A percentile compares a stretch with the other conserved stretches of the same genome.
Conservation (phyloP, 495 filamentous ascomycete species). For the Ramalina peruviana region DNA sequence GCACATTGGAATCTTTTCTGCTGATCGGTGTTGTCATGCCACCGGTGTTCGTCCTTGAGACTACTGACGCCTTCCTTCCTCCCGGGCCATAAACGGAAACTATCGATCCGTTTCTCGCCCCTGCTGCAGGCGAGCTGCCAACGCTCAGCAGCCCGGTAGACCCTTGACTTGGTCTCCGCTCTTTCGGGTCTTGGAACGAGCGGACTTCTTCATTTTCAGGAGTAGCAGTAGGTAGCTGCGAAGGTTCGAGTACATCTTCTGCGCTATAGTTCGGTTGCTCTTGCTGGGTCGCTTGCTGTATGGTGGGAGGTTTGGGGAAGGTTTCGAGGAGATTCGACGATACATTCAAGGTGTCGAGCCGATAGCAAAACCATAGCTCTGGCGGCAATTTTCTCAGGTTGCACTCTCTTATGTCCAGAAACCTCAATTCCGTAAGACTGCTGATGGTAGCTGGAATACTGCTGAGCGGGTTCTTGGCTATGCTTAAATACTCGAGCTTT, state of each 20-base stretch:
- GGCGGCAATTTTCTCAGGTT: slow-evolving; percentile 77
- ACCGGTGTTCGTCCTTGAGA: slow-evolving; percentile 51
- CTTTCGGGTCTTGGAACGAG: slow-evolving; percentile 45
- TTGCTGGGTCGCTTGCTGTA: slow-evolving; percentile 30
- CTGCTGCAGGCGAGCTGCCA: slow-evolving; percentile 51
- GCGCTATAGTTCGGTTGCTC: slow-evolving; percentile 36
- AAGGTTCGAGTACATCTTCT: slow-evolving; percentile 24
- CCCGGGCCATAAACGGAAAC: slow-evolving; percentile 63
- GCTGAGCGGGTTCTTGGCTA: slow-evolving; percentile 76
- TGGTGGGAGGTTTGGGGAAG: slow-evolving; percentile 70
- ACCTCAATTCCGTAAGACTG: slow-evolving; percentile 65
- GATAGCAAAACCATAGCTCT: slow-evolving; percentile 85
- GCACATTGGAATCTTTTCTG: slow-evolving; percentile 81
- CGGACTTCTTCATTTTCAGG: slow-evolving; percentile 67
- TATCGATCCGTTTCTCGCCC: slow-evolving; percentile 64
- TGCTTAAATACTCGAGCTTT: slow-evolving; percentile 80
- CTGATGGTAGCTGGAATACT: slow-evolving; percentile 77
- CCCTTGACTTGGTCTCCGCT: slow-evolving; percentile 70
- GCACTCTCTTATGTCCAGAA: slow-evolving; percentile 80
- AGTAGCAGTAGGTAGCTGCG: slow-evolving; percentile 38
- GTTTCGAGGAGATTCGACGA: slow-evolving; percentile 82
- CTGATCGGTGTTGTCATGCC: slow-evolving; percentile 42
- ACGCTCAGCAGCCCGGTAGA: slow-evolving; percentile 63
- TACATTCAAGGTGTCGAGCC: slow-evolving; percentile 81
- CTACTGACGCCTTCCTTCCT: slow-evolving; percentile 69